Evolutionary conservation across 371 early-diverging fungal species (phyloP), one percentile per base, ranked within the genome.

Genomic region (Circinella minor): DNA sequence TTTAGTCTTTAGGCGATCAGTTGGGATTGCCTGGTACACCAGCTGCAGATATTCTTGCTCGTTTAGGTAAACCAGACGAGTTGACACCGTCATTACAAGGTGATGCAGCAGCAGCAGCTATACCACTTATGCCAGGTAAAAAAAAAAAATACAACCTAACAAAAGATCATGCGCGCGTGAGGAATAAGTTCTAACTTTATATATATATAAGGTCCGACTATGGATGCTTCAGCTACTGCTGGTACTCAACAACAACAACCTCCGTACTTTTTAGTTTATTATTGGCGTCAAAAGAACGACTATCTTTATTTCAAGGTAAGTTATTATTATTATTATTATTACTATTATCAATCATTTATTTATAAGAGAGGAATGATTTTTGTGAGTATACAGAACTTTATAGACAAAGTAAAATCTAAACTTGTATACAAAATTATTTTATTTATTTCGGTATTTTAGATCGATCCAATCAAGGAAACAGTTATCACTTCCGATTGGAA

Each of bases 271-370:
- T 71, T 88, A 39, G 76, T 88, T 49, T 90, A 90, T 76, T 81
- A 89, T 38, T 89, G 89, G 89, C 77, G 89, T 64, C 86, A 84
- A 34, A 84, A 84, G 66, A 87, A 88, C 59, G 91, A 90, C 63
- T 90, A 86, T 66, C 74, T 88, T n/a, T 88, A 81, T 76, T 90
- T 88, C 73, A 81, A 77, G 71, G 77, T 74, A 62, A 67, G 59
- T 27, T 27, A 2, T 1, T 27, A 43, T 43, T 43, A 9, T 43
- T 43, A 9, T 11, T 43, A 9, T 43, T 9, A 43, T 43, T 43
- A 9, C 43, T 43, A 43, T 43, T 43, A 43, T 43, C 11, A 11
- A 11, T 9, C 11, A 43, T 43, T 37, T 37, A 36, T 37, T 14
- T 38, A 61, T 36, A 15, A 47, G 47, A 15, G 47, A 47, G 47